Evolutionary conservation across 768 basidiomycete species (phyloP), one percentile per base, ranked within the genome.

Genomic region (Suillus sp.): DNA sequence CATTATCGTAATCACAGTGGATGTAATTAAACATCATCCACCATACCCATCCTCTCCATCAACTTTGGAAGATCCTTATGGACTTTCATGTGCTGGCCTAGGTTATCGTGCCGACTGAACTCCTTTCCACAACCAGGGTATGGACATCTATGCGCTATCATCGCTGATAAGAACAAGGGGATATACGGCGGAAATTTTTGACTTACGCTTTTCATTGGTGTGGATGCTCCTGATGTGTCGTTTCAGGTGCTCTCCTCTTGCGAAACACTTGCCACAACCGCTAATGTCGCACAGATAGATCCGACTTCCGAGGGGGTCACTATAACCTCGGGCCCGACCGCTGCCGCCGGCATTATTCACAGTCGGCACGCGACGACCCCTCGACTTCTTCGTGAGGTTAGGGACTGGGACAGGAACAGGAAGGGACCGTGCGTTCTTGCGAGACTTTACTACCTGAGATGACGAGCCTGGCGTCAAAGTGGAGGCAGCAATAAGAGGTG

Each of bases 191-290:
- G 18, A 35, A 50, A 64, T 54, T 43, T 45, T 32, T 51, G 55
- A 68, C 92, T 75, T 71, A 95, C 94, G 94, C 80, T 93, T 95
- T 74, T 95, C 93, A 75, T 95, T 85, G 27, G 94, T 95, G 77
- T 96, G 94, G 60, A 96, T 93, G 70, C 89, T 90, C 68, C 92
- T 78, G 45, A 95, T 84, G 74, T 96, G 94, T 66, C 95, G 80
- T 81, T 95, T 95, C 66, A 96, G 78, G 74, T 96, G 95, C 76
- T 96, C 95, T 25, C 90, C 90, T 35, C 95, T 83, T 40, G 89
- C 88, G 75, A 96, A 96, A 69, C 88, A 91, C 77, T 95, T 95
- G 48, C 89, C 90, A 74, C 95, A 96, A 6, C 88, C 93, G 18
- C 84, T 83, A 32, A 95, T 92, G 63, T 84, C 83, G 79, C 93